Percentiles rank a stretch among this genome's conserved stretches.
Evolutionary conservation across 2,329 filamentous ascomycete genomes (phyloP).

Genomic region (Trichoderma simmonsii): DNA sequence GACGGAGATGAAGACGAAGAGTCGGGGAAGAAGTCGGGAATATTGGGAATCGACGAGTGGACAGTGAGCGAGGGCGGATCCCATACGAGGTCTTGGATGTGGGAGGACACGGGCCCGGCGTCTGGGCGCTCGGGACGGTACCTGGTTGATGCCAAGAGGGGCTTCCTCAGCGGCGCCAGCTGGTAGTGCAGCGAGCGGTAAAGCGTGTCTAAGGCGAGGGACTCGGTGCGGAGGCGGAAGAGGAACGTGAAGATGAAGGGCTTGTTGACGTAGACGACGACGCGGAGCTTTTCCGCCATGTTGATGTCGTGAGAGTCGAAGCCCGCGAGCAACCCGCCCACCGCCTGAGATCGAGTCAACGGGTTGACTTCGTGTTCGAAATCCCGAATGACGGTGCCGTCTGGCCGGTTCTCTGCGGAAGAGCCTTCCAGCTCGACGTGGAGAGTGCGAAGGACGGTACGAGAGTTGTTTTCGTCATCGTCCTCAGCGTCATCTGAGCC

Average conservation of each 20-base stretch:
- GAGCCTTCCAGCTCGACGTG: slow-evolving; percentile 59
- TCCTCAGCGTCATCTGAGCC: slow-evolving; percentile 31
- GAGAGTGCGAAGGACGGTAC: slow-evolving; percentile 63
- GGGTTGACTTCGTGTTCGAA: slow-evolving; percentile 36
- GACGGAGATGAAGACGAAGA: neutral
- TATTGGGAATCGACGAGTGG: slow-evolving; percentile 64
- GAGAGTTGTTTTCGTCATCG: slow-evolving; percentile 43
- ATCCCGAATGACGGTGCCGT: slow-evolving; percentile 46
- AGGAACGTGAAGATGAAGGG: slow-evolving; percentile 78
- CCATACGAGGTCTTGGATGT: slow-evolving; percentile 62
- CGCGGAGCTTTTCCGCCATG: slow-evolving; percentile 57
- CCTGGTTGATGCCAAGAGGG: slow-evolving; percentile 53
- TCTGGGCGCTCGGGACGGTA: slow-evolving; percentile 52
- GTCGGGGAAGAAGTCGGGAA: slow-evolving; percentile 46
- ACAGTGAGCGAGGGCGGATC: slow-evolving; percentile 55
- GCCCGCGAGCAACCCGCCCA: slow-evolving; percentile 33
- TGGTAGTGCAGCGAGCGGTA: slow-evolving; percentile 61
- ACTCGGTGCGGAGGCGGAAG: slow-evolving; percentile 58
- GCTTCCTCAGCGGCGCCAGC: slow-evolving; percentile 55
- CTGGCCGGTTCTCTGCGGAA: slow-evolving; percentile 37
- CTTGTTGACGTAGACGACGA: slow-evolving; percentile 68
- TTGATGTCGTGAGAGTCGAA: slow-evolving; percentile 47
- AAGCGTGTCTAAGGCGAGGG: slow-evolving; percentile 52
- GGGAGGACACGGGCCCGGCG: slow-evolving; percentile 31
- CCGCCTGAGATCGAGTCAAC: slow-evolving; percentile 34